phyloP scores from a whole-genome alignment of 2,329 filamentous ascomycete genomes.

The Aspergillus tubingensis region DNA sequence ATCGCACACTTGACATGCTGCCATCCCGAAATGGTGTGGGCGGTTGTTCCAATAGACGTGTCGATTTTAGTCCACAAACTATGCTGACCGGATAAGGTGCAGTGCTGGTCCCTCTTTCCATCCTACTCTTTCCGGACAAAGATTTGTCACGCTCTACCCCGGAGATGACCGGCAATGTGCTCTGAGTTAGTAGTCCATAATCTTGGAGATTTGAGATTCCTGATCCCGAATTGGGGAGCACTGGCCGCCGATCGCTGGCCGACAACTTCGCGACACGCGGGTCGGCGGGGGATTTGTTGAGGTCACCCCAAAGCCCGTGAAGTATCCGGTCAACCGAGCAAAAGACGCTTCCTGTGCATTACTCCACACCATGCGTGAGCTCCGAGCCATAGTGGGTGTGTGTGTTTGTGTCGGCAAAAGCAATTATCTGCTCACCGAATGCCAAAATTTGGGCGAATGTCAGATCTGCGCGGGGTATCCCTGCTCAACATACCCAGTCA shows the following conservation, averaged over 20 bases:
- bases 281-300: not conserved
- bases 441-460: no score
- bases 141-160: conserved; percentile 27
- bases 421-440: not conserved
- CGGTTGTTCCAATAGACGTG: not conserved
- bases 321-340: not conserved
- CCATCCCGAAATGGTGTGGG: not conserved
- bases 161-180: not conserved
- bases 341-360: not conserved
- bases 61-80: not conserved
- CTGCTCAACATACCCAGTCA: no score
- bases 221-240: not conserved
- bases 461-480: no score
- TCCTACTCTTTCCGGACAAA: not conserved
- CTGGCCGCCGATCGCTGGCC: not conserved
- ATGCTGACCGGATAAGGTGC: not conserved
- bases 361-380: not conserved
- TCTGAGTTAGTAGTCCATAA: not conserved
- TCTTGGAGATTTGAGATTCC: not conserved
- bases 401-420: not conserved
- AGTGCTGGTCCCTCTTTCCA: no score
- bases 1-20: not conserved
- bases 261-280: not conserved
- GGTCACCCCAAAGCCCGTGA: not conserved
- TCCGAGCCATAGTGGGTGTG: not conserved